A percentile compares a stretch with the other conserved stretches of the same genome.
phyloP scores from a whole-genome alignment of 2,329 filamentous ascomycete genomes.

The Sclerotinia spermophila region DNA sequence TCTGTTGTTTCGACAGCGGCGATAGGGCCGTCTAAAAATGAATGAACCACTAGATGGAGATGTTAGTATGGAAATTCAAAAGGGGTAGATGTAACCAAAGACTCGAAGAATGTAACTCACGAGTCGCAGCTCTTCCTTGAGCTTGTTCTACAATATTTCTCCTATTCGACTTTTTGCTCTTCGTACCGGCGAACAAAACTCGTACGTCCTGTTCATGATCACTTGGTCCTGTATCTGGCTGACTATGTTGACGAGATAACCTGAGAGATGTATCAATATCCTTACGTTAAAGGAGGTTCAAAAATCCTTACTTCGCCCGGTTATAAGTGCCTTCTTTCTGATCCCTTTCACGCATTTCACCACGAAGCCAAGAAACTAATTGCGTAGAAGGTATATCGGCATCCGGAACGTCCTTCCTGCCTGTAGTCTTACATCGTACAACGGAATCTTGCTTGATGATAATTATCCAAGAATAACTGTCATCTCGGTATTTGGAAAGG shows the following conservation, averaged over 20 bases:
- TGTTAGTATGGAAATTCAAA: neutral
- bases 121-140: slow-evolving; percentile 53
- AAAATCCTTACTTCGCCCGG: slow-evolving; percentile 33
- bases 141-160: slow-evolving; percentile 81
- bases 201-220: slow-evolving; percentile 70
- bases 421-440: slow-evolving; percentile 76
- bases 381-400: slow-evolving; percentile 71
- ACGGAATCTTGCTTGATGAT: slow-evolving; percentile 75
- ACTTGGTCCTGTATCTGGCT: slow-evolving; percentile 25
- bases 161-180: slow-evolving; percentile 88
- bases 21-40: slow-evolving; percentile 74
- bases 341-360: slow-evolving; percentile 77
- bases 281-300: neutral
- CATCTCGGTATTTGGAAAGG: slow-evolving; percentile 69
- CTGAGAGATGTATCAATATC: slow-evolving; percentile 20
- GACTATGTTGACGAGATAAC: slow-evolving; percentile 33
- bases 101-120: neutral
- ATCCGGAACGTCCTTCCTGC: slow-evolving; percentile 70
- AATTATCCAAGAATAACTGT: slow-evolving; percentile 80
- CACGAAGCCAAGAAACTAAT: slow-evolving; percentile 74
- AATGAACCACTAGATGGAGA: slow-evolving; percentile 52
- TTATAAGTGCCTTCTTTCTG: slow-evolving; percentile 52
- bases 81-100: neutral
- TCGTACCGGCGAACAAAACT: slow-evolving; percentile 77
- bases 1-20: slow-evolving; percentile 86